phyloP scores from a whole-genome alignment of 352 stramenopile genomes.

The Phytophthora melonis region DNA sequence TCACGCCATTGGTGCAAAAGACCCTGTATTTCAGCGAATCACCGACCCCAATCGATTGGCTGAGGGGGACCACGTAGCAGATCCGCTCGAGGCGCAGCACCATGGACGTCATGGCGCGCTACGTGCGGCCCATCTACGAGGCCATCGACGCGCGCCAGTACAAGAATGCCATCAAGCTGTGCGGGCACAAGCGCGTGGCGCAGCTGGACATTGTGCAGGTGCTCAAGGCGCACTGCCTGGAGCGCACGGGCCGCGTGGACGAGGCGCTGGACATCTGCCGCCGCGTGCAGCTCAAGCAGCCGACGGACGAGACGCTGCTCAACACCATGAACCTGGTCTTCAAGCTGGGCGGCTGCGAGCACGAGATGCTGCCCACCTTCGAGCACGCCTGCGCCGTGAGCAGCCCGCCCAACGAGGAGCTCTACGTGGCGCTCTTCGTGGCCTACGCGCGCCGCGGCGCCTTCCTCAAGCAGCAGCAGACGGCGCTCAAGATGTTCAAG shows the following conservation, averaged over 20 bases:
- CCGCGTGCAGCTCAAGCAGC: slow-evolving; percentile 63
- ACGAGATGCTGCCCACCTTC: slow-evolving; percentile 84
- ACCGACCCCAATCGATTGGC: no score
- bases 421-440: slow-evolving; percentile 77
- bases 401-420: slow-evolving; percentile 70
- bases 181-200: slow-evolving; percentile 81
- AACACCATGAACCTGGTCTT: slow-evolving; percentile 90
- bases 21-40: no score
- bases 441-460: slow-evolving; percentile 67
- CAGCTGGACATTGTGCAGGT: slow-evolving; percentile 84
- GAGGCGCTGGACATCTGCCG: slow-evolving; percentile 83
- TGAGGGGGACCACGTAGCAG: background rate
- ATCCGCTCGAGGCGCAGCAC: background rate
- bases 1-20: no score
- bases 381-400: slow-evolving; percentile 70
- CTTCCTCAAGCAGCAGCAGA: slow-evolving; percentile 90
- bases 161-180: slow-evolving; percentile 85
- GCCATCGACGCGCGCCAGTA: slow-evolving; percentile 86
- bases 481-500: slow-evolving; percentile 89
- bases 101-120: slow-evolving; percentile 71
- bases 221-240: slow-evolving; percentile 87
- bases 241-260: slow-evolving; percentile 72
- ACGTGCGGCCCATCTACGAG: slow-evolving; percentile 88
- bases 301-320: slow-evolving; percentile 84
- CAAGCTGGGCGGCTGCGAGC: slow-evolving; percentile 68